Conservation (phyloP, 2,329 filamentous ascomycete genomes). For the Aureobasidium melanogenum region DNA sequence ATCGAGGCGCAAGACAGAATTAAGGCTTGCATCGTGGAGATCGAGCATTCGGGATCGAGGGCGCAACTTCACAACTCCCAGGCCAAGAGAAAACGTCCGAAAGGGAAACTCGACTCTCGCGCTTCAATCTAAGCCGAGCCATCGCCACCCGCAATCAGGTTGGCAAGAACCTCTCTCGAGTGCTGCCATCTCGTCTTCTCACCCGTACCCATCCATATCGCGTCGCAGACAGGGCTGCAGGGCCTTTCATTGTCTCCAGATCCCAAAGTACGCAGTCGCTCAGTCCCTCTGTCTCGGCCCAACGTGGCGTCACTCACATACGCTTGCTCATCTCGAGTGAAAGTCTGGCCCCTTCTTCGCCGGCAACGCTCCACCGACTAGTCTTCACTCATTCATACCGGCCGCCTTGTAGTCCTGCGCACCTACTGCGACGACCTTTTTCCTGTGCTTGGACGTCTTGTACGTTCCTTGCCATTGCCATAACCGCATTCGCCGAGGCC, state of each 20-base stretch:
- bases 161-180: not conserved
- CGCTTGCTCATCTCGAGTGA: not conserved
- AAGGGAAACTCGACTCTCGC: not conserved
- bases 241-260: not conserved
- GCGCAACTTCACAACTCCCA: not conserved
- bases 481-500: not conserved
- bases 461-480: not conserved
- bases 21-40: not conserved
- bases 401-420: not conserved
- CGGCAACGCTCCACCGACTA: not conserved
- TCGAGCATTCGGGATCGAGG: not conserved
- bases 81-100: not conserved
- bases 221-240: not conserved
- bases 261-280: not conserved
- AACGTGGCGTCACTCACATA: not conserved
- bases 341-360: not conserved
- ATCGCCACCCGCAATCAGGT: not conserved
- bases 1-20: not conserved
- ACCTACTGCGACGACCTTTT: not conserved
- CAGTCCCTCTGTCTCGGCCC: not conserved
- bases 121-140: not conserved
- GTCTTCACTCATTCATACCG: not conserved
- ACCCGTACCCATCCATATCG: not conserved
- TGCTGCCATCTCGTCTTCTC: not conserved
- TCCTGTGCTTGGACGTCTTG: not conserved